These are phyloP conservation scores for Trichaptum fuscoviolaceum DNA, from an alignment of 768 basidiomycete genomes.

Conservation along the genomic window DNA sequence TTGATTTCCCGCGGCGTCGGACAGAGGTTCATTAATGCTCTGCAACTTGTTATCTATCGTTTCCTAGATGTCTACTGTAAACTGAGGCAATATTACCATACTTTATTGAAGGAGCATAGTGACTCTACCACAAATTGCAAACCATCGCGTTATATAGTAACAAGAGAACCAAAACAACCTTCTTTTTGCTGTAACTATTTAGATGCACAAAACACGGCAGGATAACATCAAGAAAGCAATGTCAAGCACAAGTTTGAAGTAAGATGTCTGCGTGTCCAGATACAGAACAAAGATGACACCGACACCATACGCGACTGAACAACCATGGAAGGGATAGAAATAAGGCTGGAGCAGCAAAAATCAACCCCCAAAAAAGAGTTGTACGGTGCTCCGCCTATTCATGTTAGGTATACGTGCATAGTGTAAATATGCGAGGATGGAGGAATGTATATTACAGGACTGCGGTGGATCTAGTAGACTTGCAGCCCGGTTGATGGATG, in stretches of 20 bases:
- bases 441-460: constrained; percentile 1
- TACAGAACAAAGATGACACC: background rate
- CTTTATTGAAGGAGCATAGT: too few relatives aligned
- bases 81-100: background rate
- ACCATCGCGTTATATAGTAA: background rate
- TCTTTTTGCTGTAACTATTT: constrained; percentile 1
- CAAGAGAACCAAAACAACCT: background rate
- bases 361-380: background rate
- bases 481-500: background rate
- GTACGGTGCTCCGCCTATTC: background rate
- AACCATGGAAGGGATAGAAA: constrained; percentile 1
- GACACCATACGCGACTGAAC: background rate
- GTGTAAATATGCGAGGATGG: background rate
- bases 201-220: background rate
- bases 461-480: background rate
- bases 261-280: background rate
- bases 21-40: background rate
- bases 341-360: background rate
- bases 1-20: background rate
- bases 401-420: background rate
- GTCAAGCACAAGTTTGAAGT: background rate
- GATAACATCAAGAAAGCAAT: constrained; percentile 1
- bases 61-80: background rate
- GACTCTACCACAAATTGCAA: too few relatives aligned
- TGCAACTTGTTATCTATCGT: background rate